These are phyloP conservation scores for Tylopilus sp. DNA, from an alignment of 768 basidiomycete species.

Conservation along the genomic window DNA sequence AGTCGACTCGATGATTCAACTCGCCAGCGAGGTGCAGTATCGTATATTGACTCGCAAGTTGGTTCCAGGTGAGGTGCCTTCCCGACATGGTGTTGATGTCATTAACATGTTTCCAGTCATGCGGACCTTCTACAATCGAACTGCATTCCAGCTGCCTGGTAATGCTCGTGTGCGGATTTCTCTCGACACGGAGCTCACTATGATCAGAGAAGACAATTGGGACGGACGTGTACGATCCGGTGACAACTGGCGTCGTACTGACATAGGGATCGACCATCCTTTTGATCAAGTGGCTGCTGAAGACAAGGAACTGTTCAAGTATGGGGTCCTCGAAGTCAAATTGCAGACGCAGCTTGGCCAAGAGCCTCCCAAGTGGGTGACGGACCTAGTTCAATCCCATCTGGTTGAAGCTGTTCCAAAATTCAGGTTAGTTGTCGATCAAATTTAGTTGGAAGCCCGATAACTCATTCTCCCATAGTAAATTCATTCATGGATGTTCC, in stretches of 20 bases:
- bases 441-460: neutral
- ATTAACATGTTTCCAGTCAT: constrained; percentile 53
- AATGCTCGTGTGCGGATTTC: constrained; percentile 99
- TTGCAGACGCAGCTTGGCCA: constrained; percentile 95
- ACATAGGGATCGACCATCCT: constrained; percentile 90
- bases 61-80: constrained; percentile 59
- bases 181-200: constrained; percentile 92
- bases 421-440: constrained; percentile 61
- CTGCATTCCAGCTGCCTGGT: constrained; percentile 97
- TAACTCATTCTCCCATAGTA: constrained; percentile 41
- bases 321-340: constrained; percentile 97
- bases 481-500: constrained; percentile 96
- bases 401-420: constrained; percentile 97
- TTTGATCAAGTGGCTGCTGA: constrained; percentile 70
- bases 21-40: constrained; percentile 97
- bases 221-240: constrained; percentile 74
- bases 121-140: constrained; percentile 97
- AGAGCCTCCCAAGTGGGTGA: constrained; percentile 94
- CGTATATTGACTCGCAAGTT: constrained; percentile 78
- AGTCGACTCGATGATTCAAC: constrained; percentile 90
- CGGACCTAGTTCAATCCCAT: constrained; percentile 92
- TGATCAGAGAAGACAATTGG: constrained; percentile 97
- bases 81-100: neutral
- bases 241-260: constrained; percentile 91
- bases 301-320: constrained; percentile 94